These are phyloP conservation scores for Lachnellula willkommii DNA, from an alignment of 2,329 filamentous ascomycete species.

Conservation along the genomic window DNA sequence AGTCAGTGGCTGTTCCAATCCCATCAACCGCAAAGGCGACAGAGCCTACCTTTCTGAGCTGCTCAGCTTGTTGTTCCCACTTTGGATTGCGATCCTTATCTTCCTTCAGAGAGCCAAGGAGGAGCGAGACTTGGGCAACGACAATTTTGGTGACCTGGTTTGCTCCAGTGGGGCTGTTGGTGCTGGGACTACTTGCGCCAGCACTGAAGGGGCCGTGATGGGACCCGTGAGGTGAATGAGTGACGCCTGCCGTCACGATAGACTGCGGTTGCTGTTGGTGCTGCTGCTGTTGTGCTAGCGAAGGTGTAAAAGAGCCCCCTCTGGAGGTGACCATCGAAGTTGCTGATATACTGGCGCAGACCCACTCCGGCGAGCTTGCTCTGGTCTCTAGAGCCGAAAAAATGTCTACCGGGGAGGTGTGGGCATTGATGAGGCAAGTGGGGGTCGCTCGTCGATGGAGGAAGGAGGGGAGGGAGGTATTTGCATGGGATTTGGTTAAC, in stretches of 20 bases:
- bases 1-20: conserved; percentile 7
- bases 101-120: conserved; percentile 91
- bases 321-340: conserved; percentile 35
- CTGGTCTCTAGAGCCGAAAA: conserved; percentile 31
- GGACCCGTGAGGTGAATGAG: conserved; percentile 36
- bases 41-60: conserved; percentile 75
- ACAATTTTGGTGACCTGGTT: conserved; percentile 83
- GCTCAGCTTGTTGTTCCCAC: conserved; percentile 88
- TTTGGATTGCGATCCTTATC: conserved; percentile 76
- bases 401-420: conserved; percentile 29
- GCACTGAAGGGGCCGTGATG: conserved; percentile 42
- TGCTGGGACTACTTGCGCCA: conserved; percentile 32
- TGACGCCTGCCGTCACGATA: conserved; percentile 30
- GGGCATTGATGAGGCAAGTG: conserved; percentile 22
- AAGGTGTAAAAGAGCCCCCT: conserved; percentile 34
- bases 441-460: conserved; percentile 1
- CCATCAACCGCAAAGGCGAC: background rate
- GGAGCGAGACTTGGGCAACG: conserved; percentile 88
- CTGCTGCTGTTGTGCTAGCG: conserved; percentile 30
- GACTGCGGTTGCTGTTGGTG: conserved; percentile 17
- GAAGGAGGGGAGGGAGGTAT: background rate
- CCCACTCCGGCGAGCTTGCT: conserved; percentile 32
- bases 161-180: conserved; percentile 40
- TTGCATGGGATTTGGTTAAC: background rate
- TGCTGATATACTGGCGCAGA: conserved; percentile 30